These are phyloP conservation scores for Tricholoma hemisulphureum DNA, from an alignment of 768 basidiomycete species.

Conservation along the genomic window DNA sequence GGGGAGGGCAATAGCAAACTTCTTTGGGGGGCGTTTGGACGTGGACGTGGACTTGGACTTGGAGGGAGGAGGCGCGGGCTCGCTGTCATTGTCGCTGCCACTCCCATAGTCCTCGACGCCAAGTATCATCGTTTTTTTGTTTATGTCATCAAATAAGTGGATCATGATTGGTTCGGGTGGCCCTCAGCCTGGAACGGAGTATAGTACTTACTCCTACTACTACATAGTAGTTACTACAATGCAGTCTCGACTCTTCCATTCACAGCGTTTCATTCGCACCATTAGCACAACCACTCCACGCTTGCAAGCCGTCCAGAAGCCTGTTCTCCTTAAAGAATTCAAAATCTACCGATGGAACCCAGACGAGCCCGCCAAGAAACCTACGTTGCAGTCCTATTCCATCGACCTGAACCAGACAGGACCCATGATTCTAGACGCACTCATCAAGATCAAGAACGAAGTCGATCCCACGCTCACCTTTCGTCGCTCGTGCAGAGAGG, in stretches of 20 bases:
- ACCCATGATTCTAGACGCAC: conserved; percentile 92
- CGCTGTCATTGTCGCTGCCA: conserved; percentile 52
- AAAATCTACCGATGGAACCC: conserved; percentile 99
- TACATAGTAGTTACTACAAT: conserved; percentile 6
- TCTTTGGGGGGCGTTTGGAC: conserved; percentile 51
- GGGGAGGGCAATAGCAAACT: conserved; percentile 61
- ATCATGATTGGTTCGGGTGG: background rate
- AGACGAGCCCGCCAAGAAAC: conserved; percentile 90
- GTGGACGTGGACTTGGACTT: conserved; percentile 32
- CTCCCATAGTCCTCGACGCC: conserved; percentile 79
- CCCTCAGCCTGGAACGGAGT: background rate
- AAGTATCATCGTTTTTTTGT: conserved; percentile 46
- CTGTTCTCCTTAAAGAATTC: conserved; percentile 85
- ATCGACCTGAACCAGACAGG: conserved; percentile 94
- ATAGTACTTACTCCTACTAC: background rate
- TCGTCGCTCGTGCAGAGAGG: conserved; percentile 88
- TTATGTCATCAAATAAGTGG: background rate
- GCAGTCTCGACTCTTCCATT: conserved; percentile 15
- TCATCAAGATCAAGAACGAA: conserved; percentile 99
- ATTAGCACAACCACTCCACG: conserved; percentile 15
- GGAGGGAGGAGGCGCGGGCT: conserved; percentile 15
- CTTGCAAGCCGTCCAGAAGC: conserved; percentile 57
- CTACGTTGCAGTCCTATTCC: conserved; percentile 84
- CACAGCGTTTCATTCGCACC: conserved; percentile 6
- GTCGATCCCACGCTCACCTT: conserved; percentile 96